These are phyloP conservation scores for Cladorrhinum sp. DNA, from an alignment of 2,329 filamentous ascomycete species.

Conservation along the genomic window DNA sequence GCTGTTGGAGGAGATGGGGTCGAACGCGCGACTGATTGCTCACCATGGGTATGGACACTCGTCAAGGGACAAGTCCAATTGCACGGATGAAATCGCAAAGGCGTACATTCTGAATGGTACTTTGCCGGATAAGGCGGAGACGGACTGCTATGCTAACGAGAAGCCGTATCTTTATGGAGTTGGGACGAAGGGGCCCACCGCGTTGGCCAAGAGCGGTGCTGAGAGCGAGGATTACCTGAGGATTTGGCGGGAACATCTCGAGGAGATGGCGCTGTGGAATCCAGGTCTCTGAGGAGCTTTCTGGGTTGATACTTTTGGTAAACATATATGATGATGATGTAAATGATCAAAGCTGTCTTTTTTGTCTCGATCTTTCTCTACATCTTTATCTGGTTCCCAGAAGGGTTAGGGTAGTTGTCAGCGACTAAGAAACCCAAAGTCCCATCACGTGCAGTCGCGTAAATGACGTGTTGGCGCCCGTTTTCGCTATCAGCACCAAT, in stretches of 20 bases:
- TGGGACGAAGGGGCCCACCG: constrained; percentile 13
- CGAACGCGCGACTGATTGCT: constrained; percentile 45
- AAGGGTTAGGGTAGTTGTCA: too few relatives aligned
- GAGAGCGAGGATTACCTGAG: constrained; percentile 13
- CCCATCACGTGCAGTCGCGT: constrained; percentile 20
- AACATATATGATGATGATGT: constrained; percentile 1
- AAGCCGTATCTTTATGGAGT: constrained; percentile 47
- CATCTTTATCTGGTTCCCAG: too few relatives aligned
- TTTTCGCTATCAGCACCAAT: not conserved
- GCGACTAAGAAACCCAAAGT: not conserved
- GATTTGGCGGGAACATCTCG: constrained; percentile 23
- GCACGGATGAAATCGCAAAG: constrained; percentile 42
- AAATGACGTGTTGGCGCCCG: constrained; percentile 16
- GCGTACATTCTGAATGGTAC: constrained; percentile 41
- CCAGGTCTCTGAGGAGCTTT: too few relatives aligned
- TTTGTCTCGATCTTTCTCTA: not conserved
- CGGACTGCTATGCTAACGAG: constrained; percentile 44
- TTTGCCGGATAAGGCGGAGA: constrained; percentile 42
- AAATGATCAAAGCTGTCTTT: not conserved
- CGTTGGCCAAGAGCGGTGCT: not conserved
- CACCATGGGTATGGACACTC: constrained; percentile 51
- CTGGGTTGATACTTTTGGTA: too few relatives aligned
- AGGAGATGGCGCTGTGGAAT: constrained; percentile 20
- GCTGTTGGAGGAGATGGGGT: constrained; percentile 44
- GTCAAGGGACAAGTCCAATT: constrained; percentile 43